These are phyloP conservation scores for Pichia sp. DNA, from an alignment of 1,139 yeast species.

Conservation along the genomic window DNA sequence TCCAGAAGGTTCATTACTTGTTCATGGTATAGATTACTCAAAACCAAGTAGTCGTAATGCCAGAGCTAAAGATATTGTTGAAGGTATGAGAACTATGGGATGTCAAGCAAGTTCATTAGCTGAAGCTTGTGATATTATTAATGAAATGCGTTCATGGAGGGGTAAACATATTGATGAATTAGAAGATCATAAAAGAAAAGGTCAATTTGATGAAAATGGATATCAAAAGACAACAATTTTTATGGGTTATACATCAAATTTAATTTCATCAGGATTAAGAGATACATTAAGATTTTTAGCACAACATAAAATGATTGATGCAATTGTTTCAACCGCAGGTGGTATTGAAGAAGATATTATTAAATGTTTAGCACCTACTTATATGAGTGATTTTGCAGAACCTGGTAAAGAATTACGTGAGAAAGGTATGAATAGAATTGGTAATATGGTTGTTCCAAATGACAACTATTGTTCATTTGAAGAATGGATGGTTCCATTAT, in stretches of 20 bases:
- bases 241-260: slow-evolving; percentile 94
- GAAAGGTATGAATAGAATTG: slow-evolving; percentile 95
- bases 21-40: slow-evolving; percentile 84
- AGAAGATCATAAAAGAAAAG: slow-evolving; percentile 64
- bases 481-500: slow-evolving; percentile 95
- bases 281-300: slow-evolving; percentile 84
- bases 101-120: slow-evolving; percentile 89
- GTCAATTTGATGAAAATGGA: slow-evolving; percentile 74
- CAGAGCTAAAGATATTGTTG: slow-evolving; percentile 70
- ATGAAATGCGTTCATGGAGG: slow-evolving; percentile 88
- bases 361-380: slow-evolving; percentile 93
- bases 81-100: slow-evolving; percentile 92
- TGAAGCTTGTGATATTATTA: slow-evolving; percentile 83
- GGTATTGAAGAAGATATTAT: slow-evolving; percentile 97
- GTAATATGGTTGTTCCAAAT: slow-evolving; percentile 92
- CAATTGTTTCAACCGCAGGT: slow-evolving; percentile 93
- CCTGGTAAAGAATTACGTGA: slow-evolving; percentile 81
- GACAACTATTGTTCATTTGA: slow-evolving; percentile 96
- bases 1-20: slow-evolving; percentile 69
- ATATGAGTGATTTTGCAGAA: slow-evolving; percentile 80
- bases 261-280: slow-evolving; percentile 90
- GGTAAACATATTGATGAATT: slow-evolving; percentile 64
- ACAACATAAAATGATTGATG: slow-evolving; percentile 90
- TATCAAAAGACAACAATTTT: slow-evolving; percentile 84
- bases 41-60: slow-evolving; percentile 56